These are phyloP conservation scores for Epichloe sylvatica DNA, from an alignment of 2,329 filamentous ascomycete species.

Conservation along the genomic window DNA sequence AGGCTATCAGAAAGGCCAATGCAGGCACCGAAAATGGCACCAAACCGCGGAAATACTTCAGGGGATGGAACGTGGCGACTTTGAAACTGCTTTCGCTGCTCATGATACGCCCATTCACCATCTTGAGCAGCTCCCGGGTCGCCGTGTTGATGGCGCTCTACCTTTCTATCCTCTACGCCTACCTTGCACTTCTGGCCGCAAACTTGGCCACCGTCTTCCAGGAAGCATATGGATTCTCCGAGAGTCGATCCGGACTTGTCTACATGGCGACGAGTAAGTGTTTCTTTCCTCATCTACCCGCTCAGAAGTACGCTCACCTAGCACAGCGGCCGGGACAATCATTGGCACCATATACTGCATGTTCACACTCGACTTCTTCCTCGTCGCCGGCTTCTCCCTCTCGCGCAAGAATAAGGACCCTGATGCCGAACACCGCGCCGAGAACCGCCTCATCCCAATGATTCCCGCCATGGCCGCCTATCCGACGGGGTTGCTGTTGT, in stretches of 20 bases:
- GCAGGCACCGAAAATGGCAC: too few relatives aligned
- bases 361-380: background rate
- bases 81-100: background rate
- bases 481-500: background rate
- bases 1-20: background rate
- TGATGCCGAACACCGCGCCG: background rate
- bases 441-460: background rate
- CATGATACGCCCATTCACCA: background rate
- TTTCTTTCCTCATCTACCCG: too few relatives aligned
- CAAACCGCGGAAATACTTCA: too few relatives aligned
- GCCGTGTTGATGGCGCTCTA: background rate
- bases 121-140: background rate
- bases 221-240: background rate
- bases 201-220: background rate
- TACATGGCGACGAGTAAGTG: background rate
- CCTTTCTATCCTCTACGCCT: background rate
- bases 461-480: background rate
- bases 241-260: background rate
- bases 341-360: too few relatives aligned
- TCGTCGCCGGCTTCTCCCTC: background rate
- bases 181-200: background rate
- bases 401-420: background rate
- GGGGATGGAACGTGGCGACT: too few relatives aligned
- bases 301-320: too few relatives aligned
- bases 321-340: too few relatives aligned